These are phyloP conservation scores for Teratosphaeria pseudoeucalypti DNA, from an alignment of 2,329 filamentous ascomycete genomes.

Conservation along the genomic window DNA sequence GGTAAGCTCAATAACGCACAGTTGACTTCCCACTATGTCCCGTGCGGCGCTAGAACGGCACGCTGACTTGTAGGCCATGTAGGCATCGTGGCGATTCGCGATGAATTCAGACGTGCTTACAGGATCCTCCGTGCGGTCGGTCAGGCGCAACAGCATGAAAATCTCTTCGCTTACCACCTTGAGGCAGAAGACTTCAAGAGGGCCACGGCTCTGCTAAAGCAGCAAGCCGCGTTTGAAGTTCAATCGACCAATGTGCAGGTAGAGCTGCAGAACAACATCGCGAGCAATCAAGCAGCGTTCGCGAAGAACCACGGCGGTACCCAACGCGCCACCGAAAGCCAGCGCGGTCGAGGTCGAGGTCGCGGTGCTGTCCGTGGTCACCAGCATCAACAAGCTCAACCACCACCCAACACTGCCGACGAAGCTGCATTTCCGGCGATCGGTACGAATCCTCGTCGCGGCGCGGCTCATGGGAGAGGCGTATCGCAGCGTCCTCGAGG, in stretches of 20 bases:
- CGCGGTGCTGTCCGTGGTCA: neutral
- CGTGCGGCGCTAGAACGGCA: neutral
- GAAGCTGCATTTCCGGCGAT: constrained; percentile 34
- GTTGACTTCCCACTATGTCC: neutral
- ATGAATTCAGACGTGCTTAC: constrained; percentile 76
- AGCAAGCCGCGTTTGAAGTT: constrained; percentile 11
- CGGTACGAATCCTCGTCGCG: constrained; percentile 50
- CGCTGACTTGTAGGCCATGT: constrained; percentile 16
- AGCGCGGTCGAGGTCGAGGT: neutral
- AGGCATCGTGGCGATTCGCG: constrained; percentile 69
- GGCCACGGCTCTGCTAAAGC: constrained; percentile 13
- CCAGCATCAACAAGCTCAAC: neutral
- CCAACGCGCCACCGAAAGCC: neutral
- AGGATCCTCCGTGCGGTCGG: constrained; percentile 50
- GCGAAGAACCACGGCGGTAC: neutral
- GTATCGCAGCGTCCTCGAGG: neutral
- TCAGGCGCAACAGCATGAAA: constrained; percentile 10
- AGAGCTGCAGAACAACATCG: neutral
- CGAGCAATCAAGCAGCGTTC: neutral
- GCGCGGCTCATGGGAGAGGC: neutral
- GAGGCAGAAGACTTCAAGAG: constrained; percentile 31
- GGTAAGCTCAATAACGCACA: neutral
- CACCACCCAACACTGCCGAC: neutral
- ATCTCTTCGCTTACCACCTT: constrained; percentile 19
- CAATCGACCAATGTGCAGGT: neutral